Base-by-base conservation (phyloP, 495 filamentous ascomycete species). In the Xylaria scruposa region DNA sequence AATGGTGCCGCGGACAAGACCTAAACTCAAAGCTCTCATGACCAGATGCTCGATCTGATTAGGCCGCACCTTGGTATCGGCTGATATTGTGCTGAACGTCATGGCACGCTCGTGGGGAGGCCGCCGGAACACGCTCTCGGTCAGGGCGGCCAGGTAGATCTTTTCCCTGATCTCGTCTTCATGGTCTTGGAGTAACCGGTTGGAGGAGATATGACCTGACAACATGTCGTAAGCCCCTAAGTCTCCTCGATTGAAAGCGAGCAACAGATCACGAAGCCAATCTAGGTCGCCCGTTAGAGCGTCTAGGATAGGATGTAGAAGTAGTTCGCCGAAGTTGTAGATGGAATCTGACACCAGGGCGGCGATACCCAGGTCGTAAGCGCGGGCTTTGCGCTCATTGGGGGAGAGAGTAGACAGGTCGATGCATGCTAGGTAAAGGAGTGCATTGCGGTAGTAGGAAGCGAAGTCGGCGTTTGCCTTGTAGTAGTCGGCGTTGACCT, bases 251-350 rank as follows among this genome's bases (percentile, higher is more conserved):
- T 99, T 99, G 86, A 98, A 98, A 59, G 95, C 95, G 78, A 97
- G 97, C 65, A 99, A 89, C 13, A 99, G 91, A 26, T 97, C 93
- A 67, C 93, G 91, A 36, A 99, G 89, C 96, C 96, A 99, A 56
- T 85, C 80, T 44, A 90, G 88, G 64, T 89, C 83, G 56, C 83
- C 86, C 8, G 83, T 81, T 67, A 99, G 87, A 8, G 93, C 90
- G 78, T 97, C 91, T 68, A 98, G 91, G 77, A 99, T 97, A 7
- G 96, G 97, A 83, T 99, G 96, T 70, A 98, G 90, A 26, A 99
- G 90, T 6, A 99, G 93, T 86, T 99, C 96, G 81, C 96, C 96
- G 73, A 99, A 99, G 87, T 98, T 99, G 88, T 98, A 98, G 84
- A 98, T 98, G 72, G 88, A 90, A 79, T 95, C 93, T 63, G 94